Base-by-base conservation (phyloP, 2,329 filamentous ascomycete genomes). In the Colletotrichum musicola region DNA sequence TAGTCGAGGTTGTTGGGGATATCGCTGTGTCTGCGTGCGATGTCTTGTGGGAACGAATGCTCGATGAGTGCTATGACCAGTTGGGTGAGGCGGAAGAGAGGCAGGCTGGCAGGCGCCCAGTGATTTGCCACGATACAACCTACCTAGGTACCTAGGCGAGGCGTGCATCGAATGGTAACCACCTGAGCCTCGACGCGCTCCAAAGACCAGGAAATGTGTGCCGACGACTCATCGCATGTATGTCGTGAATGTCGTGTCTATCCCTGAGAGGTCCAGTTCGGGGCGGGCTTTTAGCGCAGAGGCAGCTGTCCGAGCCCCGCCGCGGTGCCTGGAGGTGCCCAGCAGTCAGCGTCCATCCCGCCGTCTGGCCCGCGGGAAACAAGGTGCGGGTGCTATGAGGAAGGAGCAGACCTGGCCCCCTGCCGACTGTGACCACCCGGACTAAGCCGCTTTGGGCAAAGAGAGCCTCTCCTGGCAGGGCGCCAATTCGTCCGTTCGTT, bases 401-500 rank as follows among this genome's bases (percentile, higher is more conserved):
- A 64, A 68, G 53, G 61, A 60, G 62, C 62, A 64, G 42, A 42
- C 54, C 49, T 61, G 49, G 62, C 56, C 62, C 7, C 65, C 66
- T 69, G 56, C 66, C 62, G 56, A 42, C 27, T 69, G 42, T 61
- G 20, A 46, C 16, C 38, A 51, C 25, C 5, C 16, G 50, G 55
- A 62, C 66, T 69, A 69, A 69, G 42, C 66, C 62, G 5, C 38
- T 69, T 69, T 50, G 18, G 62, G 62, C 30, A 61, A 38, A 22
- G 64, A 50, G 62, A 65, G 62, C 55, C 62, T 66, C 66, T 60
- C 66, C 53, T 68, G 64, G 64, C 63, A 68, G 63, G 47, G 65
- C 61, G 68, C 70, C 70, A 71, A 72, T 72, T 69, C 71, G 70
- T 63, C 68, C 63, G 70, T 59, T 70, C 62, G 44, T 55, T 71